A percentile compares a stretch with the other conserved stretches of the same genome.
phyloP scores from a whole-genome alignment of 768 basidiomycete species.

The Punctularia strigosozonata region DNA sequence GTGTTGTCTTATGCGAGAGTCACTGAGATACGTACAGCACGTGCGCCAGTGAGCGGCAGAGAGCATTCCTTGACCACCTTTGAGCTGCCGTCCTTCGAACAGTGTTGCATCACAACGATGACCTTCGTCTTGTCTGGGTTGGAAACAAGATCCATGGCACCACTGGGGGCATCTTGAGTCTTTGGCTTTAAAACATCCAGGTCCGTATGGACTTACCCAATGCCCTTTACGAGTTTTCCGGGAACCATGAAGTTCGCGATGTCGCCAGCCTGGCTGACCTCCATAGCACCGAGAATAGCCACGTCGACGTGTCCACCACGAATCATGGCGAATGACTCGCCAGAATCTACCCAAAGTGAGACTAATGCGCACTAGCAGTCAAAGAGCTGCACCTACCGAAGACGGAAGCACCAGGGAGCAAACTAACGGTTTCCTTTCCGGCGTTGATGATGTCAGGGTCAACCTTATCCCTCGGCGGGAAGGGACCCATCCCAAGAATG shows the following conservation, averaged over 20 bases:
- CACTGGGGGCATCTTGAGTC: too few relatives aligned
- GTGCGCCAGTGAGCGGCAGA: constrained; percentile 79
- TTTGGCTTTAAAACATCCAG: too few relatives aligned
- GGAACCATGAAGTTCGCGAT: constrained; percentile 98
- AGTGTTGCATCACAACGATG: constrained; percentile 81
- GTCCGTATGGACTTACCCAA: too few relatives aligned
- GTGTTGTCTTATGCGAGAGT: too few relatives aligned
- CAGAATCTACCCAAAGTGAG: constrained; percentile 42
- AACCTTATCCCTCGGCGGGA: constrained; percentile 65
- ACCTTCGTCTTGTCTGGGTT: constrained; percentile 92
- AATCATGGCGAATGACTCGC: constrained; percentile 94
- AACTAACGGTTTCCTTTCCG: constrained; percentile 85
- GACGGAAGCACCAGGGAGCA: constrained; percentile 79
- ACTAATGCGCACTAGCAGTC: constrained; percentile 3
- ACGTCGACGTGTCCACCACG: constrained; percentile 91
- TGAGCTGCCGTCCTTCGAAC: constrained; percentile 75
- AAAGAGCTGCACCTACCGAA: constrained; percentile 45
- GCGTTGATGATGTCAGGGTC: constrained; percentile 87
- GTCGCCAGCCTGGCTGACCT: constrained; percentile 85
- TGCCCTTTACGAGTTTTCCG: constrained; percentile 78
- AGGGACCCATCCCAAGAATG: constrained; percentile 78
- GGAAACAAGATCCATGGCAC: constrained; percentile 91
- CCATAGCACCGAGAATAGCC: constrained; percentile 86
- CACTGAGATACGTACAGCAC: too few relatives aligned
- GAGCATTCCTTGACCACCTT: constrained; percentile 76